Evolutionary conservation across 2,329 filamentous ascomycete species (phyloP), one percentile per base, ranked within the genome.

Genomic region (Furcasterigmium sp.): DNA sequence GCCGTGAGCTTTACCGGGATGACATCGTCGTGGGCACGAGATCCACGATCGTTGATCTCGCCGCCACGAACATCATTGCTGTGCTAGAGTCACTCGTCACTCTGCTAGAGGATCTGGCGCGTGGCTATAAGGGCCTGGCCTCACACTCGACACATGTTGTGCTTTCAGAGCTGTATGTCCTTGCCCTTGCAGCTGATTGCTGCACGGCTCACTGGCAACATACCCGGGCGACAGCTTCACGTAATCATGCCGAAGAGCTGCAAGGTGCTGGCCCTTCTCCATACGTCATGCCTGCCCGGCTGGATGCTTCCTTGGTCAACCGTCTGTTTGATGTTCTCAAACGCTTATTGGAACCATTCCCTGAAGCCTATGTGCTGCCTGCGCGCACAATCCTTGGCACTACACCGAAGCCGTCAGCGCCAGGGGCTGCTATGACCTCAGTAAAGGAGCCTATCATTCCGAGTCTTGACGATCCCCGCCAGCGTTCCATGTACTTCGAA

Each of bases 151-250:
- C 70, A 29, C 77, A 83, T 54, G 69, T 85, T 41, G 63, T 84
- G 25, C 69, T 78, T 37, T 84, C 82, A 15, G 81, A 85, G 57
- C 65, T 81, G 38, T 85, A 82, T 53, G 65, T 84, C n/a, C 61
- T 85, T 39, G 72, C 76, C 38, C 65, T 85, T 34, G 69, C 81
- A 28, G 78, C 80, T 55, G 80, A 85, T 54, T 85, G 82, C 56
- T 85, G 80, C 52, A 71, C 73, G 40, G 73, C 75, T 42, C 73
- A 82, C 56, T 84, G 80, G 80, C 63, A 72, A 21, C 61, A 65
- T 30, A 56, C 73, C 35, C 63, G 68, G 44, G 54, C 46, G 25
- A 50, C 55, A 5, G 26, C 29, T 10, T 18, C 36, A n/a, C 42
- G 43, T 14, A 46, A 43, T 10, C 26, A 18, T n/a, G 26, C 37